A percentile compares a stretch with the other conserved stretches of the same genome.
Conservation (phyloP, 495 filamentous ascomycete genomes). For the Melanomma pulvis-pyrius region DNA sequence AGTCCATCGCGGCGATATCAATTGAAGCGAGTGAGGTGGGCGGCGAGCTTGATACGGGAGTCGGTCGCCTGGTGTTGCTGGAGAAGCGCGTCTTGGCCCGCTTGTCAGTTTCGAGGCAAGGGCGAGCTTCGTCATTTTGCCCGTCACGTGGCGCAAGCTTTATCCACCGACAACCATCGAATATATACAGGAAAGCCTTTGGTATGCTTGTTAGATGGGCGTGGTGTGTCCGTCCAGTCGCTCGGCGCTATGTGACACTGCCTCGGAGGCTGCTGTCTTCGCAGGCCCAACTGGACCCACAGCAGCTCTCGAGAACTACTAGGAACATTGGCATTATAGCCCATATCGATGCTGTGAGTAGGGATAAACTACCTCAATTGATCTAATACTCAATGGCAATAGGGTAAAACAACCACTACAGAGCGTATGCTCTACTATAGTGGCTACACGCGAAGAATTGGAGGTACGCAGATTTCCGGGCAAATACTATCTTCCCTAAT, state of each 20-base stretch:
- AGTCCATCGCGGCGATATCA: slow-evolving; percentile 67
- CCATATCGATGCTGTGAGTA: slow-evolving; percentile 89
- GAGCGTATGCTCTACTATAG: slow-evolving; percentile 99
- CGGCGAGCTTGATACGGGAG: neutral
- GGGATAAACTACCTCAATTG: neutral
- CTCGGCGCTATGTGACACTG: slow-evolving; percentile 22
- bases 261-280: slow-evolving; percentile 28
- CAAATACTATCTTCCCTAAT: neutral
- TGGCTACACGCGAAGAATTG: slow-evolving; percentile 82
- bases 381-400: slow-evolving; percentile 13
- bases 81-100: slow-evolving; percentile 5
- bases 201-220: slow-evolving; percentile 33
- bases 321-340: slow-evolving; percentile 99
- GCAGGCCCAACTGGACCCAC: slow-evolving; percentile 11
- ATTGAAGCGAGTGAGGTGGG: slow-evolving; percentile 17
- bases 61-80: slow-evolving; percentile 7
- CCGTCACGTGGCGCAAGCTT: slow-evolving; percentile 17
- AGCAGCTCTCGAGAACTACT: slow-evolving; percentile 63
- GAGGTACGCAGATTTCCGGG: slow-evolving; percentile 58
- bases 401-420: slow-evolving; percentile 98
- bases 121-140: neutral
- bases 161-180: neutral
- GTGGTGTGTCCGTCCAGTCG: slow-evolving; percentile 18
- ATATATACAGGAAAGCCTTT: slow-evolving; percentile 2
- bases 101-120: slow-evolving; percentile 8